Percentiles rank a stretch among this genome's conserved stretches.
Evolutionary conservation across 2,329 filamentous ascomycete species (phyloP).

Genomic region (Dothistroma septosporum): DNA sequence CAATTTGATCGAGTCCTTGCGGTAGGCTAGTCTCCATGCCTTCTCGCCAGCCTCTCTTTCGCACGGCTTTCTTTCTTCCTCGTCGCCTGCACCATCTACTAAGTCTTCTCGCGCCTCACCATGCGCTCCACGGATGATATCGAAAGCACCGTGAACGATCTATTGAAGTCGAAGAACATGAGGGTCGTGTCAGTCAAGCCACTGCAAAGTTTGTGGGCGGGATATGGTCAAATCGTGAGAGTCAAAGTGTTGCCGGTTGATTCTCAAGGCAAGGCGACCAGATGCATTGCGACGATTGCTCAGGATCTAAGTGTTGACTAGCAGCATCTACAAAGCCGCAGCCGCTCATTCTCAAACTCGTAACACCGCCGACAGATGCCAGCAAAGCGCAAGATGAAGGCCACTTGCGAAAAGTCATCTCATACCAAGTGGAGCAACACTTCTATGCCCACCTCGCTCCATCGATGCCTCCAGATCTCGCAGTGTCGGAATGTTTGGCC

Average conservation of each 20-base stretch:
- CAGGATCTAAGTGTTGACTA: neutral
- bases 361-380: constrained; percentile 48
- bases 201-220: constrained; percentile 46
- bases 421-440: constrained; percentile 63
- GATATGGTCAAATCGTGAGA: constrained; percentile 54
- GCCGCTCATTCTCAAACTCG: constrained; percentile 55
- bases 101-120: neutral
- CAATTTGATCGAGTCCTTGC: neutral
- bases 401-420: constrained; percentile 61
- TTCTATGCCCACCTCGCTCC: constrained; percentile 60
- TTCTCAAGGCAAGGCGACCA: constrained; percentile 8
- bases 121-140: neutral
- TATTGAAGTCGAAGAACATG: neutral
- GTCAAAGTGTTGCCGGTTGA: constrained; percentile 41
- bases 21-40: neutral
- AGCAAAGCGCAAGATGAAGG: constrained; percentile 51
- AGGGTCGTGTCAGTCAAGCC: constrained; percentile 3
- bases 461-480: constrained; percentile 40
- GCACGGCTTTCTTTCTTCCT: neutral
- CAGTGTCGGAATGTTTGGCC: constrained; percentile 49
- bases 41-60: neutral
- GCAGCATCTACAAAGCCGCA: constrained; percentile 1
- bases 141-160: neutral
- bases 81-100: neutral
- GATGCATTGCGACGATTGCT: neutral